Percentiles rank a stretch among this genome's conserved stretches.
Evolutionary conservation across 2,329 filamentous ascomycete genomes (phyloP).

Genomic region (Cladobotryum protrusum): DNA sequence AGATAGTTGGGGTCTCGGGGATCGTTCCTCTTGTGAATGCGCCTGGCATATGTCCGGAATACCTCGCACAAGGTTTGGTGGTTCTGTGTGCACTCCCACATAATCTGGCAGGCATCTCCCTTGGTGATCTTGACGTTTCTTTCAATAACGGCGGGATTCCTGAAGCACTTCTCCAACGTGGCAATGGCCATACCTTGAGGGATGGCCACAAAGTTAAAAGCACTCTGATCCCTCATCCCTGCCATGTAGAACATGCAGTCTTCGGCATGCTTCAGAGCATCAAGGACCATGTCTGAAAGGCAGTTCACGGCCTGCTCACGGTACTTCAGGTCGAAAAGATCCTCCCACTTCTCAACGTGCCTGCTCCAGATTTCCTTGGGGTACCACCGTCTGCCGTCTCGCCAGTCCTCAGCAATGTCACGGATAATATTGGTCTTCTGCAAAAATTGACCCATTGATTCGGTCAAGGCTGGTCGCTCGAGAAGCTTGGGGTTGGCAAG

Average conservation of each 20-base stretch:
- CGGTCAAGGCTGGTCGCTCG: constrained; percentile 71
- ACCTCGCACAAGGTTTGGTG: constrained; percentile 72
- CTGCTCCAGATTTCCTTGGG: constrained; percentile 96
- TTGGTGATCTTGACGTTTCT: constrained; percentile 95
- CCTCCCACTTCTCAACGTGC: constrained; percentile 82
- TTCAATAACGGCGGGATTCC: constrained; percentile 79
- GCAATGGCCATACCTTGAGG: constrained; percentile 97
- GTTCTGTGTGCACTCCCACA: constrained; percentile 91
- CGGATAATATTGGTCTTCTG: constrained; percentile 99
- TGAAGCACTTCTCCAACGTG: constrained; percentile 85
- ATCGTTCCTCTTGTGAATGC: constrained; percentile 90
- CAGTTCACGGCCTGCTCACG: constrained; percentile 73
- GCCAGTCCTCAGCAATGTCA: constrained; percentile 83
- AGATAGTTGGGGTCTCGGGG: constrained; percentile 89
- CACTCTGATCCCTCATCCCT: constrained; percentile 87
- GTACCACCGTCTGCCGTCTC: constrained; percentile 87
- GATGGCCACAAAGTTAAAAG: constrained; percentile 98
- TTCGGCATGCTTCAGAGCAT: constrained; percentile 78
- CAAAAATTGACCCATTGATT: constrained; percentile 95
- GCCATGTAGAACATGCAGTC: constrained; percentile 98
- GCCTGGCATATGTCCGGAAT: constrained; percentile 70
- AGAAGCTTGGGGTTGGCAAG: constrained; percentile 82
- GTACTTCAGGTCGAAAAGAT: constrained; percentile 79
- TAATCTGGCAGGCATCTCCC: constrained; percentile 83
- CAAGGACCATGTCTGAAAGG: constrained; percentile 89